A percentile compares a stretch with the other conserved stretches of the same genome.
Evolutionary conservation across 768 basidiomycete genomes (phyloP).

Genomic region (Rhodotorula paludigena): DNA sequence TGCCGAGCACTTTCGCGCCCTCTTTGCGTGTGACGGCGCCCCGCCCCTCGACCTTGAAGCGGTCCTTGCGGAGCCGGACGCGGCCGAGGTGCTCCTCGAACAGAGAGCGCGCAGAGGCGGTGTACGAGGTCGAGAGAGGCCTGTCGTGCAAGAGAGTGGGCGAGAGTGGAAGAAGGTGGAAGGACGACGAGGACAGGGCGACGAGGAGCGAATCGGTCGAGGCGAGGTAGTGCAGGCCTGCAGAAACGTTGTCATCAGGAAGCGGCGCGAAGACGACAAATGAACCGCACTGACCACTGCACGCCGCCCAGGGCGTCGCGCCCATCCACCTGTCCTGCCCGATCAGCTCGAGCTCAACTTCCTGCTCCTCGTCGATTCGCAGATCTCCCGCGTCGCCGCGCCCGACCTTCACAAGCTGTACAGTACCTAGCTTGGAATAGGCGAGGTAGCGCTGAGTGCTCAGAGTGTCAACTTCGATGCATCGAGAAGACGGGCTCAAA

Average conservation of each 20-base stretch:
- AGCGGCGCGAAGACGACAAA: background rate
- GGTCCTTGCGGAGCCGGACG: background rate
- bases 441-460: constrained; percentile 6
- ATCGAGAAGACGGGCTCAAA: background rate
- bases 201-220: constrained; percentile 2
- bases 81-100: background rate
- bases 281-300: constrained; percentile 19
- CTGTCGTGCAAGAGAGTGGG: background rate
- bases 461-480: background rate
- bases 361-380: background rate
- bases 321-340: constrained; percentile 10
- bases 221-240: constrained; percentile 9
- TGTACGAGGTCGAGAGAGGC: background rate
- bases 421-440: constrained; percentile 24
- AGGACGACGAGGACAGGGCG: constrained; percentile 2
- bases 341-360: constrained; percentile 14
- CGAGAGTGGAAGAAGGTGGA: constrained; percentile 9
- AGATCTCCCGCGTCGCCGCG: background rate
- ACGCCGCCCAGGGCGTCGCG: constrained; percentile 8
- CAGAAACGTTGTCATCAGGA: background rate
- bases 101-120: background rate
- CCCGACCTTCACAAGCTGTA: background rate
- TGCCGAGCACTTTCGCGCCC: constrained; percentile 4
- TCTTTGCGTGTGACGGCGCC: background rate
- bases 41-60: background rate